Conservation (phyloP, 2,329 filamentous ascomycete genomes). For the Ophiocordyceps camponoti-saundersi region DNA sequence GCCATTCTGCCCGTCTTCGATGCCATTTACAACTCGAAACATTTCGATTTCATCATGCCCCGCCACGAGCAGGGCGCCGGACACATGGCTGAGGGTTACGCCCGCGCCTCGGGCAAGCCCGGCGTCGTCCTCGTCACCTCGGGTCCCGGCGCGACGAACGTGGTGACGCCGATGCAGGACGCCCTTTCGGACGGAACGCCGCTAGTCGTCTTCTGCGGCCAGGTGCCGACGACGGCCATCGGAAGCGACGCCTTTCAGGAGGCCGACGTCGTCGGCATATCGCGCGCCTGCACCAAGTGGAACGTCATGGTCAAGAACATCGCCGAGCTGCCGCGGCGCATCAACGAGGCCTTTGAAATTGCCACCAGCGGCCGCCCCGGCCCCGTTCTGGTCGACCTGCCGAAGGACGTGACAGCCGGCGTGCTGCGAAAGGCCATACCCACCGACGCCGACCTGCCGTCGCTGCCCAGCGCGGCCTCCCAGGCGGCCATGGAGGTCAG, state of each 20-base stretch:
- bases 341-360: conserved; percentile 97
- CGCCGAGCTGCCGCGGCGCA: conserved; percentile 78
- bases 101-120: conserved; percentile 79
- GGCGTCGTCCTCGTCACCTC: conserved; percentile 95
- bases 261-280: conserved; percentile 87
- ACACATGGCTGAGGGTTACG: conserved; percentile 97
- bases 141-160: conserved; percentile 89
- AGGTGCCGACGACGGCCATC: conserved; percentile 80
- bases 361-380: conserved; percentile 87
- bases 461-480: conserved; percentile 73
- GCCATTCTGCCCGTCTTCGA: conserved; percentile 97
- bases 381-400: conserved; percentile 86
- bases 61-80: conserved; percentile 95
- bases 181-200: conserved; percentile 90
- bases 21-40: conserved; percentile 93
- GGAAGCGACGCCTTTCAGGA: conserved; percentile 96
- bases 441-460: conserved; percentile 52
- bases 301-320: conserved; percentile 97
- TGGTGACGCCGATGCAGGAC: conserved; percentile 92
- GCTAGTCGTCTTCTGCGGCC: conserved; percentile 87
- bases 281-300: conserved; percentile 93
- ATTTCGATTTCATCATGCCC: conserved; percentile 91
- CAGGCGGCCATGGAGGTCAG: conserved; percentile 60
- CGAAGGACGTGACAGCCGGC: conserved; percentile 87
- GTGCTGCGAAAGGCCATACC: conserved; percentile 75